Conservation (phyloP, 148 eudicot genomes). For the Fagopyrum tataricum region DNA sequence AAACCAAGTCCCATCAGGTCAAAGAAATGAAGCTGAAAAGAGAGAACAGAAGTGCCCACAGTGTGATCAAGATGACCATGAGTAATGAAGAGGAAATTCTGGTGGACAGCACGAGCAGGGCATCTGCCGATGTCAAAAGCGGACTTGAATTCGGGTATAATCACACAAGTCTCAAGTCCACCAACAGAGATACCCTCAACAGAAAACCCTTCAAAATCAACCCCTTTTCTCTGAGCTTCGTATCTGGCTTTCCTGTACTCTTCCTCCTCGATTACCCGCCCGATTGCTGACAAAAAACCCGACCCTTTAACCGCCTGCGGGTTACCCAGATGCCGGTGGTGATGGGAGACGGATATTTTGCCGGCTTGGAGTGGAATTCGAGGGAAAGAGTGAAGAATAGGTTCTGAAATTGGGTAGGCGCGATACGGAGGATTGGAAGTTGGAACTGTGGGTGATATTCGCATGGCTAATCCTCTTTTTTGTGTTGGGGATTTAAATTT, state of each 20-base stretch:
- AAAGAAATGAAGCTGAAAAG: background rate
- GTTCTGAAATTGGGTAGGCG: conserved; percentile 17
- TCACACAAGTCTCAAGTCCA: conserved; percentile 88
- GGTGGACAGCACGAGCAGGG: conserved; percentile 74
- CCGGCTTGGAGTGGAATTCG: conserved; percentile 11
- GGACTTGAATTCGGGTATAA: conserved; percentile 73
- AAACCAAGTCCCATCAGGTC: background rate
- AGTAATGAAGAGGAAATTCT: conserved; percentile 80
- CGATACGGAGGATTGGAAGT: conserved; percentile 28
- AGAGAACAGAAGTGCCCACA: conserved; percentile 32
- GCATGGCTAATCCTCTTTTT: conserved; percentile 23
- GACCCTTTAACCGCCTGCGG: conserved; percentile 30
- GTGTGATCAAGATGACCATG: conserved; percentile 98
- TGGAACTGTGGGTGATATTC: conserved; percentile 24
- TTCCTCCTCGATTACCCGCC: conserved; percentile 77
- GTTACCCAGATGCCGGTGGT: conserved; percentile 11
- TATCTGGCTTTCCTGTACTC: conserved; percentile 87
- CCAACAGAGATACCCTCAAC: conserved; percentile 82
- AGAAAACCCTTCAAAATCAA: conserved; percentile 56
- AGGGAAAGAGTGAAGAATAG: conserved; percentile 18
- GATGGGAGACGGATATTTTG: conserved; percentile 15
- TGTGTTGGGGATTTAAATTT: background rate
- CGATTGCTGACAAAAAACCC: conserved; percentile 63
- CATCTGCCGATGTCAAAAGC: conserved; percentile 94
- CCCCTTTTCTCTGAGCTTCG: conserved; percentile 58